A percentile compares a stretch with the other conserved stretches of the same genome.
phyloP scores from a whole-genome alignment of 768 basidiomycete species.

The Tubosaeta sp. region DNA sequence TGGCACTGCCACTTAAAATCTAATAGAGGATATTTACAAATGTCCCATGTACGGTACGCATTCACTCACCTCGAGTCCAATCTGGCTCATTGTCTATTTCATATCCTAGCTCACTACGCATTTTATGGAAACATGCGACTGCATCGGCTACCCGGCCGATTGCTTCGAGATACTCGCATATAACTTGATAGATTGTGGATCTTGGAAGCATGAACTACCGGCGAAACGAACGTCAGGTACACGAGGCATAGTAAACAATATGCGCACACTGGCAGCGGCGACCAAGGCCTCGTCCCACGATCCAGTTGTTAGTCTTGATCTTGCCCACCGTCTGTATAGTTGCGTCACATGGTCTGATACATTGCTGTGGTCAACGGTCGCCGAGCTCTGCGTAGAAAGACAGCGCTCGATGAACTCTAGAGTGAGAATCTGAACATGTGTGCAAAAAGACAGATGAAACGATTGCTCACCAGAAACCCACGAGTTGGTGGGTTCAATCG shows the following conservation, averaged over 20 bases:
- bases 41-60: neutral
- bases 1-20: neutral
- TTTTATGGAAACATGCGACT: neutral
- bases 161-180: neutral
- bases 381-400: neutral
- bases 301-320: neutral
- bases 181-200: neutral
- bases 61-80: constrained; percentile 1
- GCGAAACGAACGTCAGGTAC: neutral
- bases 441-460: too few relatives aligned
- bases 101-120: neutral
- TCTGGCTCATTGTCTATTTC: neutral
- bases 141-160: neutral
- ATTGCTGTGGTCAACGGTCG: neutral
- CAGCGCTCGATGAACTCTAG: neutral
- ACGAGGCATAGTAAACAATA: neutral
- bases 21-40: neutral
- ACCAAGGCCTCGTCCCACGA: constrained; percentile 7
- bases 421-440: too few relatives aligned
- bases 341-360: too few relatives aligned
- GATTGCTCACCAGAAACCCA: too few relatives aligned
- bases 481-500: too few relatives aligned
- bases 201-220: neutral
- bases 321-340: constrained; percentile 1
- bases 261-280: neutral